Base-by-base conservation (phyloP, 2,329 filamentous ascomycete species). In the Allantophomopsis cytisporea region DNA sequence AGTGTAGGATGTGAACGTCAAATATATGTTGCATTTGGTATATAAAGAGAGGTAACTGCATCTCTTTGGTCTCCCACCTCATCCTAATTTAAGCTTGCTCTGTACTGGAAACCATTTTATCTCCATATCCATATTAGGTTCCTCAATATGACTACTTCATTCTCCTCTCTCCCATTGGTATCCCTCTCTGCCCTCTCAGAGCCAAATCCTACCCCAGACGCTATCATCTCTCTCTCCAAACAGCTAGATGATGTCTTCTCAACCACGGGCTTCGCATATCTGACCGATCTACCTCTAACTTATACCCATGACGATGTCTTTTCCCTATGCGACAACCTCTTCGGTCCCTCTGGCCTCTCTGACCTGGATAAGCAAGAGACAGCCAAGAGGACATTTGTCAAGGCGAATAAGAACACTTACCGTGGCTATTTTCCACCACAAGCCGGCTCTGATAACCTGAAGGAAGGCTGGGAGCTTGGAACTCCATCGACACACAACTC, bases 391-490 rank as follows among this genome's bases (percentile, higher is more conserved):
- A 60, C 58, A 1, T 67, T 66, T 45, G 45, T 53, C 2, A 51
- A 49, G 16, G 39, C 44, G 4, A 65, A 66, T 44, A 35, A 40
- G 7, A 66, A 66, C 43, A 66, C 63, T 14, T 66, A 66, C 45
- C 53, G 63, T 43, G 57, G 63, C 60, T 58, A 48, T 45, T 66
- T 67, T 37, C 64, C 64, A 5, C 52, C 56, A 0, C 61, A 65
- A 45, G 55, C 56, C 4, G 56, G 57, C 20, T 39, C 42, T 23
- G 53, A 60, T 20, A 66, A 66, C 32, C 48, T 66, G 5, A 66
- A 66, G 46, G 63, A 66, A 46, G 63, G 63, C 1, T 66, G 67
- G 42, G 63, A 66, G 40, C 54, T 66, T 14, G 63, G 64, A 3
- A 40, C 42, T 16, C 41, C 47, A 18, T 43, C 47, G 13, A 43